Conservation (phyloP, 2,329 filamentous ascomycete genomes). For the Monosporascus sp. region DNA sequence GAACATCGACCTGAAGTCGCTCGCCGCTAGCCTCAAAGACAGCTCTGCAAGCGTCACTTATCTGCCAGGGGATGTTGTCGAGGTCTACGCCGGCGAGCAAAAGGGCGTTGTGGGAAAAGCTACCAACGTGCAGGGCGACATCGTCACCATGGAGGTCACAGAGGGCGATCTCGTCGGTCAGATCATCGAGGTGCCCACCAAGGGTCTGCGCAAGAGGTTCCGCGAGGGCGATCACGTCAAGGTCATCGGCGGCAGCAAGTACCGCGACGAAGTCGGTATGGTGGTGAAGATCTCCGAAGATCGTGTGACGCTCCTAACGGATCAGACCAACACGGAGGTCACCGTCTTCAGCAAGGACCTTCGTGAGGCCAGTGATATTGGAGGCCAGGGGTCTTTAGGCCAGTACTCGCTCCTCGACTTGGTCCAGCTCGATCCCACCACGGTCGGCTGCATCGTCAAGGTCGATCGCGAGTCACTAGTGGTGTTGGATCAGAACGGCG, state of each 20-base stretch:
- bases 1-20: constrained; percentile 84
- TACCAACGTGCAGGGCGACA: constrained; percentile 81
- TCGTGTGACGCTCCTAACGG: constrained; percentile 85
- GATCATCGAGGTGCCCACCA: constrained; percentile 85
- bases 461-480: constrained; percentile 90
- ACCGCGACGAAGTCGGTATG: constrained; percentile 93
- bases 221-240: constrained; percentile 94
- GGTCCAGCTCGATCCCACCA: constrained; percentile 87
- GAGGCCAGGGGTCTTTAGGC: constrained; percentile 76
- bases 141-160: constrained; percentile 80
- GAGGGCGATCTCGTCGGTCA: constrained; percentile 79
- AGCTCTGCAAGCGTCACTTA: constrained; percentile 78
- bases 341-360: constrained; percentile 98
- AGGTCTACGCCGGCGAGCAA: constrained; percentile 94
- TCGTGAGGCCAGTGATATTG: constrained; percentile 86
- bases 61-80: constrained; percentile 89
- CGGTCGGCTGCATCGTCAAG: constrained; percentile 89
- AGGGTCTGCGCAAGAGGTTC: constrained; percentile 89
- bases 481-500: constrained; percentile 85
- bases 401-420: constrained; percentile 91
- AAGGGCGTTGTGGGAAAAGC: constrained; percentile 84
- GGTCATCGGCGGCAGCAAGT: constrained; percentile 92
- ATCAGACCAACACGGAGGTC: constrained; percentile 88
- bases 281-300: constrained; percentile 92
- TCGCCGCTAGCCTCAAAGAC: constrained; percentile 85